Conservation (phyloP, 192 early-diverging fungal species). For the Nowakowskiella sp. region DNA sequence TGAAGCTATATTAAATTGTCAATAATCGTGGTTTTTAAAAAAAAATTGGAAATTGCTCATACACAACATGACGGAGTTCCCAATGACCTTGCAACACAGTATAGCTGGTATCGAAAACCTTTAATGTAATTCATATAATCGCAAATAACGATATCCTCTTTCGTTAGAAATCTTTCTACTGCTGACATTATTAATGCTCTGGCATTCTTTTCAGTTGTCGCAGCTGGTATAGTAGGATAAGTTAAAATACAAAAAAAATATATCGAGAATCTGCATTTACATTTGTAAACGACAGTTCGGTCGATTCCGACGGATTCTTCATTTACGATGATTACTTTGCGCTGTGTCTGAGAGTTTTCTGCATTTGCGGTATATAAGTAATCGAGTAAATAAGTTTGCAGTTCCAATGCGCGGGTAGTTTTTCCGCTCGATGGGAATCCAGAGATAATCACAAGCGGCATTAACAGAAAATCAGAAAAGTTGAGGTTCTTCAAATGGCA, state of each 20-base stretch:
- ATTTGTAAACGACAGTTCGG: constrained; percentile 49
- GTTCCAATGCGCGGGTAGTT: constrained; percentile 66
- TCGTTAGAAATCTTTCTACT: constrained; percentile 74
- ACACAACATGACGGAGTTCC: constrained; percentile 82
- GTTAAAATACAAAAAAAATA: not conserved
- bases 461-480: constrained; percentile 26
- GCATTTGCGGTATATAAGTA: constrained; percentile 12
- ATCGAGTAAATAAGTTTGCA: constrained; percentile 54
- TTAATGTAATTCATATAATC: constrained; percentile 99
- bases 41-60: not conserved
- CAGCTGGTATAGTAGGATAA: constrained; percentile 14
- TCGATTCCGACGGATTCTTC: constrained; percentile 66
- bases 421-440: constrained; percentile 91
- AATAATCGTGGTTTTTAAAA: too few relatives aligned
- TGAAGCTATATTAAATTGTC: too few relatives aligned
- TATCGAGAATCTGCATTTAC: constrained; percentile 30
- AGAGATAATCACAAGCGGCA: constrained; percentile 87
- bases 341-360: not conserved
- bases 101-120: constrained; percentile 95
- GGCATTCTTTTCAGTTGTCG: constrained; percentile 79
- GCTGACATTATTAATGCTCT: constrained; percentile 80
- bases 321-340: constrained; percentile 59
- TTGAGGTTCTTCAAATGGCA: not conserved
- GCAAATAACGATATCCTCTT: constrained; percentile 81
- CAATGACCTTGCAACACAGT: constrained; percentile 76